phyloP scores from a whole-genome alignment of 2,329 filamentous ascomycete species.

The Colletotrichum cuscutae region DNA sequence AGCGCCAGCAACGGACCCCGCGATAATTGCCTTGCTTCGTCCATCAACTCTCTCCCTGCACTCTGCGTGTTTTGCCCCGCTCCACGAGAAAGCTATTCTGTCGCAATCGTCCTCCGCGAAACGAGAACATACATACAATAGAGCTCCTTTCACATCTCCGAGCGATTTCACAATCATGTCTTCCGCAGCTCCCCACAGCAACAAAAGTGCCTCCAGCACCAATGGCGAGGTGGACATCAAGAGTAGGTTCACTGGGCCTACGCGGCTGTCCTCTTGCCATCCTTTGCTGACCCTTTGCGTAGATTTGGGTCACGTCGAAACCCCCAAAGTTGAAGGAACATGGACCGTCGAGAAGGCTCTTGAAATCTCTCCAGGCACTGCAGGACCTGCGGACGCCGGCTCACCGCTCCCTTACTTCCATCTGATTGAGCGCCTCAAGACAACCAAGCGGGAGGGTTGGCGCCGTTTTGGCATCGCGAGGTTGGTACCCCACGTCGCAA shows the following conservation, averaged over 20 bases:
- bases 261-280: background rate
- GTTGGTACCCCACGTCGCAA: constrained; percentile 44
- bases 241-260: constrained; percentile 3
- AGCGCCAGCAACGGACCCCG: constrained; percentile 15
- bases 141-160: background rate
- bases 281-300: background rate
- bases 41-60: background rate
- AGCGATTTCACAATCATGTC: constrained; percentile 3
- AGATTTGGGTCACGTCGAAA: constrained; percentile 40
- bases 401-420: constrained; percentile 95
- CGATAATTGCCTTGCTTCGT: constrained; percentile 1
- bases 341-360: constrained; percentile 40
- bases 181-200: constrained; percentile 5
- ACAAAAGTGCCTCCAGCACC: constrained; percentile 5
- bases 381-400: constrained; percentile 67
- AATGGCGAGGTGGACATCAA: constrained; percentile 30
- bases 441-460: constrained; percentile 96
- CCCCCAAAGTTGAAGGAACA: constrained; percentile 37
- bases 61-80: background rate
- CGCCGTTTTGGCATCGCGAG: constrained; percentile 81
- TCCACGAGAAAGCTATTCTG: background rate
- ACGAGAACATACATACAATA: too few species aligned
- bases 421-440: constrained; percentile 92
- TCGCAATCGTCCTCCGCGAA: background rate
- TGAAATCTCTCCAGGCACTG: constrained; percentile 11